Base-by-base conservation (phyloP, 441 rosid genomes). In the Croton laevigatus region DNA sequence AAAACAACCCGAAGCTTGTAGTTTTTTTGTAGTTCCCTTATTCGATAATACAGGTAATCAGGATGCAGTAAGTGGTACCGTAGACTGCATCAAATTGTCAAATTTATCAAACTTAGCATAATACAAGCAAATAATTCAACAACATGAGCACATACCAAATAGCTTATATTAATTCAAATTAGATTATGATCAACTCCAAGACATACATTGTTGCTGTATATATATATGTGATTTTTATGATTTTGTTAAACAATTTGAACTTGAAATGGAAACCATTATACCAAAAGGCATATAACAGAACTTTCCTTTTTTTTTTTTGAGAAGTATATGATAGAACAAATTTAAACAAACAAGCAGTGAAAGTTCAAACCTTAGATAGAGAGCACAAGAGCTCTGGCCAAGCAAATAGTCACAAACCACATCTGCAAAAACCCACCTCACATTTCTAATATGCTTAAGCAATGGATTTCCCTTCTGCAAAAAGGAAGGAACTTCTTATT, bases 391-490 rank as follows among this genome's bases (percentile, higher is more conserved):
- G 72, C 58, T 83, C 85, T 85, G 91, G 52, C 99, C 96, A n/a
- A 93, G 83, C 81, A 95, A 76, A 84, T 87, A 93, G 74, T 93
- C 99, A 48, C 96, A 89, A 64, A 82, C 78, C 62, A 93, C 76
- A 69, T 89, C 98, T 0, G 97, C 89, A 78, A 88, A 91, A 72
- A 80, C 81, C 96, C 96, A 93, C 81, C 83, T 91, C 71, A 88
- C 95, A 62, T 93, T 95, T 73, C 96, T 84, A 34, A 95, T 89
- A 77, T 89, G 84, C 73, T 93, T 93, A 59, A 93, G 97, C 79
- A 95, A 85, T 16, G 98, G 96, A 71, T 92, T 95, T 36, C 99
- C 99, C 83, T 95, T 95, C 99, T 92, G 88, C 85, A 65, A 22
- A 75, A 75, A 38, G n/a, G 59, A 38, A 46, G 11, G 0, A 68